Percentiles rank a stretch among this genome's conserved stretches.
phyloP scores from a whole-genome alignment of 2,329 filamentous ascomycete species.

The Stylonectria norvegica region DNA sequence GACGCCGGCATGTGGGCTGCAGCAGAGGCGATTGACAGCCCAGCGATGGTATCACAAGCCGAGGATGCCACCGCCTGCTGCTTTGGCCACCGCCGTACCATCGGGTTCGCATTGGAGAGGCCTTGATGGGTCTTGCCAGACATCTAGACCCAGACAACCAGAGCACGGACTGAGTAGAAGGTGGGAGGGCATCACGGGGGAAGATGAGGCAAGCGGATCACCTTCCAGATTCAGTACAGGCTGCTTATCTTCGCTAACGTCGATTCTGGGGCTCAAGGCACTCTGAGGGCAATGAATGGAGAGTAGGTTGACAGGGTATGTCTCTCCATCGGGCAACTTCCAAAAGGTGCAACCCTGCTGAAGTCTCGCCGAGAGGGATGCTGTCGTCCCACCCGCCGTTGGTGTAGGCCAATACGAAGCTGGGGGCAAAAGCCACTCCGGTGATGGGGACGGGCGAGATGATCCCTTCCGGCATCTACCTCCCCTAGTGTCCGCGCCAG shows the following conservation, averaged over 20 bases:
- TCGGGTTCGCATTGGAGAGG: no score
- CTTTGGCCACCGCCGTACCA: no score
- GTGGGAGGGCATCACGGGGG: no score
- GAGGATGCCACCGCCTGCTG: no score
- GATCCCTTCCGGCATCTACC: conserved; percentile 4
- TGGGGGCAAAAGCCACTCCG: background rate
- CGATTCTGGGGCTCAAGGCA: no score
- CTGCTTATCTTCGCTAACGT: conserved; percentile 12
- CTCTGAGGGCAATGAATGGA: no score
- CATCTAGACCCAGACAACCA: background rate
- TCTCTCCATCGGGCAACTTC: conserved; percentile 13
- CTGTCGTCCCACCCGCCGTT: conserved; percentile 5
- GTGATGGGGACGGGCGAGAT: background rate
- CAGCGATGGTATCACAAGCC: no score
- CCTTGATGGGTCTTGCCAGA: conserved; percentile 2
- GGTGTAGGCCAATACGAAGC: background rate
- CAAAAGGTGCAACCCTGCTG: background rate
- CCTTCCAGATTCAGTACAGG: conserved; percentile 24
- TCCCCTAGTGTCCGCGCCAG: conserved; percentile 1
- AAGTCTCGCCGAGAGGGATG: conserved; percentile 5
- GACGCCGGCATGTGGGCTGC: no score
- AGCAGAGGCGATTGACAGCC: no score
- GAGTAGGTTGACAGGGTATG: conserved; percentile 5
- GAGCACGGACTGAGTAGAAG: no score
- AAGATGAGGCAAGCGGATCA: conserved; percentile 5